Conservation (phyloP, 257 asterid genomes). For the Solanum arcanum region DNA sequence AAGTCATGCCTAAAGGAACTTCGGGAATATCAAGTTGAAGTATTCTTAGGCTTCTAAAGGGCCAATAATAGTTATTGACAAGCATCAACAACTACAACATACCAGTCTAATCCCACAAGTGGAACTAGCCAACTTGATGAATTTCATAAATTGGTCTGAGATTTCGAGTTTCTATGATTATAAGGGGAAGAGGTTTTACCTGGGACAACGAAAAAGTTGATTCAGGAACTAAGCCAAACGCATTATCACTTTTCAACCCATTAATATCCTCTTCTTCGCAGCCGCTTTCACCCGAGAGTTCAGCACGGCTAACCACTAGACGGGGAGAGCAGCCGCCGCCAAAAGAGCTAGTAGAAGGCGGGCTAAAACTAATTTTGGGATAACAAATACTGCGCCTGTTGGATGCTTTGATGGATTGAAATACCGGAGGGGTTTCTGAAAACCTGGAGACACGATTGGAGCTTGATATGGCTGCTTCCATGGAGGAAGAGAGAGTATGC, state of each 20-base stretch:
- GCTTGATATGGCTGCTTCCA: slow-evolving; percentile 59
- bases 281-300: background rate
- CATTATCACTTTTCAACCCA: slow-evolving; percentile 17
- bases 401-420: slow-evolving; percentile 1
- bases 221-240: slow-evolving; percentile 22
- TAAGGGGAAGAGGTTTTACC: slow-evolving; percentile 17
- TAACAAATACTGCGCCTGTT: background rate
- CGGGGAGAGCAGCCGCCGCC: slow-evolving; percentile 17
- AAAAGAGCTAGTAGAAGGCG: slow-evolving; percentile 8
- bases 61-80: background rate
- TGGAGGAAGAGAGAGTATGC: slow-evolving; percentile 16
- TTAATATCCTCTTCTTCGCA: slow-evolving; percentile 14
- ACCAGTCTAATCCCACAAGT: background rate
- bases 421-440: slow-evolving; percentile 7
- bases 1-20: background rate
- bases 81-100: background rate
- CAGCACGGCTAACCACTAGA: slow-evolving; percentile 21
- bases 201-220: slow-evolving; percentile 16
- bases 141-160: background rate
- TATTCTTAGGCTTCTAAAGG: background rate
- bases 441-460: slow-evolving; percentile 24
- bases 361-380: slow-evolving; percentile 8
- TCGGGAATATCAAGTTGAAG: background rate
- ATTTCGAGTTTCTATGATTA: too few species aligned
- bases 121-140: background rate